Evolutionary conservation across 306 rosid genomes (phyloP).

Genomic region (Pterocarpus macrocarpus): DNA sequence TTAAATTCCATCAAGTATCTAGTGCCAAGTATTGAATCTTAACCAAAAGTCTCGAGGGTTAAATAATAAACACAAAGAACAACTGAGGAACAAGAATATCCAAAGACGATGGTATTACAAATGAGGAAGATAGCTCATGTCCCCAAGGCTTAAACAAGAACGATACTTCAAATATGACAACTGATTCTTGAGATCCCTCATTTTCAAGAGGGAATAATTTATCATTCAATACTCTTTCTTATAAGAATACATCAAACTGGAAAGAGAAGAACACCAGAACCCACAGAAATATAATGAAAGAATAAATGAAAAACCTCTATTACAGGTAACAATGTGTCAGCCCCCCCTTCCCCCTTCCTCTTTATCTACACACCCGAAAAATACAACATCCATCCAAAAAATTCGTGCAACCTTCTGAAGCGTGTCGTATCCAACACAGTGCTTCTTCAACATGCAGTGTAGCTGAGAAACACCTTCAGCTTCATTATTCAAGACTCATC

Average conservation of each 20-base stretch:
- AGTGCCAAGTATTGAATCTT: background rate
- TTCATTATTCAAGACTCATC: conserved; percentile 60
- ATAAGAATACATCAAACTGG: conserved; percentile 60
- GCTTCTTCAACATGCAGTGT: conserved; percentile 54
- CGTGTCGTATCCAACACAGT: conserved; percentile 33
- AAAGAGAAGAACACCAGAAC: conserved; percentile 50
- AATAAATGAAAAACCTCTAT: conserved; percentile 69
- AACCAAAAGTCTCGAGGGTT: background rate
- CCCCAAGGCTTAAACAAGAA: conserved; percentile 47
- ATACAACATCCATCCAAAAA: conserved; percentile 56
- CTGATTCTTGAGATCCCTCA: conserved; percentile 54
- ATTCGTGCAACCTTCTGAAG: conserved; percentile 47
- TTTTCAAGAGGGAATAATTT: conserved; percentile 61
- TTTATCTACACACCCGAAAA: conserved; percentile 73
- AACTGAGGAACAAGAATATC: conserved; percentile 52
- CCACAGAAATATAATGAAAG: conserved; percentile 79
- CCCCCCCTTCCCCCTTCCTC: conserved; percentile 53
- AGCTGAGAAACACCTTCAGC: conserved; percentile 46
- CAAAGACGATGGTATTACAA: conserved; percentile 55
- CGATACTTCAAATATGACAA: conserved; percentile 51
- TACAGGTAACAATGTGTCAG: conserved; percentile 72
- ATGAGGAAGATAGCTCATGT: conserved; percentile 54
- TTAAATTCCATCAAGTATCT: no score
- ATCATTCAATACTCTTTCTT: conserved; percentile 64
- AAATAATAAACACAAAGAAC: background rate